Evolutionary conservation across 2,329 filamentous ascomycete species (phyloP), one percentile per base, ranked within the genome.

Genomic region (Chrysosporium queenslandicum): DNA sequence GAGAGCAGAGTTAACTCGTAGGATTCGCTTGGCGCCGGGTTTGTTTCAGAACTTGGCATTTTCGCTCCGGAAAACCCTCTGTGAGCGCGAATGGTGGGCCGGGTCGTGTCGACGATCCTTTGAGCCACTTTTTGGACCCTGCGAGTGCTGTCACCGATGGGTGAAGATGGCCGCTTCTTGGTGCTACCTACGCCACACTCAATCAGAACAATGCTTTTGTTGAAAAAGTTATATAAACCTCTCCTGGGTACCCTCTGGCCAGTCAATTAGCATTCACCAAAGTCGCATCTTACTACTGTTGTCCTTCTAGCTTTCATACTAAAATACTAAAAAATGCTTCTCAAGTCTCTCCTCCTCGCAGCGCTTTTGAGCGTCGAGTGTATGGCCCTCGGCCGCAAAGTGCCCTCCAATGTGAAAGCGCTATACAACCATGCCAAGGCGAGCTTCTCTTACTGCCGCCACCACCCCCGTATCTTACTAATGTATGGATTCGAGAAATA

Each of bases 401-500:
- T 58, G 16, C 58, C 57, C 42, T 20, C 50, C 16, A 55, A 54
- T 23, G 45, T 60, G 11, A 52, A 52, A 29, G 37, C 36, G 3
- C 53, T 60, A 47, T 60, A 59, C 43, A 34, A 56, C 25, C 21
- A 53, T 9, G 54, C 53, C 36, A 54, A 53, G 29, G 46, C 51
- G 45, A 3, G 7, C 2, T 3, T 25, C n/a, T 27, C n/a, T 11
- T 18, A 11, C 7, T 23, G n/a, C n/a, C n/a, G n/a, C 27, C 23
- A 32, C 16, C 21, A 30, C 11, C 20, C 7, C 8, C 3, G 21
- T 7, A 11, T 29, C 6, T 29, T 21, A 14, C 18, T 29, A 12
- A 23, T 4, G 27, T 25, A 16, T 6, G 39, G 20, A 36, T 25
- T 29, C 20, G 25, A 18, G 51, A 50, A 18, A 29, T 20, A 52